These are phyloP conservation scores for Colletotrichum sp. DNA, from an alignment of 2,329 filamentous ascomycete genomes.

Conservation along the genomic window DNA sequence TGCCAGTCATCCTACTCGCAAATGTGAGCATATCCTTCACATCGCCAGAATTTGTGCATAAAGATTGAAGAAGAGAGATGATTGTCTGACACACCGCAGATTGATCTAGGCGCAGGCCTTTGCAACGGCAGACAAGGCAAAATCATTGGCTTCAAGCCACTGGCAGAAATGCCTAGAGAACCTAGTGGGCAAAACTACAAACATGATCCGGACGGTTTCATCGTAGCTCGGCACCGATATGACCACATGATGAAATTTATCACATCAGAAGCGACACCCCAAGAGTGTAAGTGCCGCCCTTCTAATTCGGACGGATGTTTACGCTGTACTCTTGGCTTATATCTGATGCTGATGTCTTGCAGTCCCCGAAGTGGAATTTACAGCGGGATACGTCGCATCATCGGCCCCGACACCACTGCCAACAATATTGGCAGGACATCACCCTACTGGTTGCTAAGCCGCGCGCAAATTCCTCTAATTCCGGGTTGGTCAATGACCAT, in stretches of 20 bases:
- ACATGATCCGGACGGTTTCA: neutral
- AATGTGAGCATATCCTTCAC: neutral
- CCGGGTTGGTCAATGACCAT: slow-evolving; percentile 68
- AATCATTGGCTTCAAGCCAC: neutral
- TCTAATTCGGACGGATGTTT: no score
- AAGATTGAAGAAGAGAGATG: neutral
- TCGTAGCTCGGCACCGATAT: neutral
- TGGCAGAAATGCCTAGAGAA: neutral
- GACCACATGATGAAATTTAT: no score
- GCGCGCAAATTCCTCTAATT: slow-evolving; percentile 66
- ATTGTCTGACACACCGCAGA: neutral
- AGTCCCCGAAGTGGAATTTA: slow-evolving; percentile 46
- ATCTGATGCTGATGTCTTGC: neutral
- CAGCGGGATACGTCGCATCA: slow-evolving; percentile 45
- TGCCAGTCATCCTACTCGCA: neutral
- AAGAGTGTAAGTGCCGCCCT: no score
- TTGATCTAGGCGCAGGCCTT: neutral
- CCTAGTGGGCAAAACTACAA: neutral
- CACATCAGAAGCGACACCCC: no score
- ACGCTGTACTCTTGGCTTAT: no score
- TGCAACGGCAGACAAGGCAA: slow-evolving; percentile 3
- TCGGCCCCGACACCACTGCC: slow-evolving; percentile 56
- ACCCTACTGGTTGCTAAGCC: slow-evolving; percentile 51
- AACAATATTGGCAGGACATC: slow-evolving; percentile 47
- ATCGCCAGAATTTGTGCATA: no score